Conservation (phyloP, 2,329 filamentous ascomycete species). For the Gaeumannomyces sp. region DNA sequence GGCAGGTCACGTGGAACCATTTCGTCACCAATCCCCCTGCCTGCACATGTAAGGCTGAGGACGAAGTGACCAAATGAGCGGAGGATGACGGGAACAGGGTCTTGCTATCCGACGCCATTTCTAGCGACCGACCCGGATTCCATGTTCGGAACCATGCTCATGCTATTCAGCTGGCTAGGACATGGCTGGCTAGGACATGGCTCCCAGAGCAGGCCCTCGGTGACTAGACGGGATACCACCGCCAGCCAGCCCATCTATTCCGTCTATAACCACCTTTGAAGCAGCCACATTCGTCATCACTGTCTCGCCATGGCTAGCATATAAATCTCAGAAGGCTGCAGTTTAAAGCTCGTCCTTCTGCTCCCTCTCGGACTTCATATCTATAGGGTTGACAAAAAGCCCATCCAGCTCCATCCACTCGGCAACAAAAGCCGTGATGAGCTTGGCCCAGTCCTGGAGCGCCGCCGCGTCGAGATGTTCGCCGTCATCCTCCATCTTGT, state of each 20-base stretch:
- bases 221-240: not conserved
- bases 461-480: conserved; percentile 75
- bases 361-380: conserved; percentile 3
- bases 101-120: not conserved
- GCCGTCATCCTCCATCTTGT: conserved; percentile 75
- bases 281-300: not conserved
- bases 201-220: not conserved
- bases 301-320: not conserved
- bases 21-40: not conserved
- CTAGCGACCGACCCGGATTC: no score
- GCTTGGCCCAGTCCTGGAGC: conserved; percentile 79
- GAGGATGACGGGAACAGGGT: not conserved
- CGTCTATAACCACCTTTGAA: not conserved
- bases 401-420: conserved; percentile 80
- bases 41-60: not conserved
- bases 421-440: conserved; percentile 76
- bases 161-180: not conserved
- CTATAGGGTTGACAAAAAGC: conserved; percentile 11
- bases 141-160: not conserved
- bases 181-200: not conserved
- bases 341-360: conserved; percentile 18
- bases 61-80: not conserved
- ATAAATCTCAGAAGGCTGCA: conserved; percentile 1
- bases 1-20: not conserved
- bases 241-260: not conserved